These are phyloP conservation scores for Syncephalastrum monosporum DNA, from an alignment of 371 early-diverging fungal species.

Conservation along the genomic window DNA sequence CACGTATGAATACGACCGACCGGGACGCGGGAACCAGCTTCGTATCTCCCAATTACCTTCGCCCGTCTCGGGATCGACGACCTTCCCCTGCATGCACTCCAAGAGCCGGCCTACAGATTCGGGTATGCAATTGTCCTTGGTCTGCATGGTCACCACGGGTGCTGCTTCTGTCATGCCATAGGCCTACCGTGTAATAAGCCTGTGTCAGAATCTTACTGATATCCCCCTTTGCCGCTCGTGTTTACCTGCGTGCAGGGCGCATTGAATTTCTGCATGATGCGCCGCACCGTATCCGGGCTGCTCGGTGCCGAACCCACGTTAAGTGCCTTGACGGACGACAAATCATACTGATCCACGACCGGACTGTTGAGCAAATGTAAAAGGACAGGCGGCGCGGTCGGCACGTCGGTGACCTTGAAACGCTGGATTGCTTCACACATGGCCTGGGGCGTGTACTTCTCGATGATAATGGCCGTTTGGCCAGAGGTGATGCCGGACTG, in stretches of 20 bases:
- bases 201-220: too few relatives aligned
- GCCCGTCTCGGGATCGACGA: slow-evolving; percentile 55
- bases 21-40: too few relatives aligned
- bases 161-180: slow-evolving; percentile 75
- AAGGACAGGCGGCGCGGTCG: slow-evolving; percentile 74
- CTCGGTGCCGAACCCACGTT: slow-evolving; percentile 73
- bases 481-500: background rate
- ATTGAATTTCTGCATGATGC: too few relatives aligned
- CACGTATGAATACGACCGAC: too few relatives aligned
- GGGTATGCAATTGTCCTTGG: slow-evolving; percentile 7
- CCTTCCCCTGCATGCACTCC: slow-evolving; percentile 61
- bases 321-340: slow-evolving; percentile 50
- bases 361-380: slow-evolving; percentile 56
- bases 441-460: slow-evolving; percentile 2
- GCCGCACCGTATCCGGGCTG: too few relatives aligned
- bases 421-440: slow-evolving; percentile 49
- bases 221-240: too few relatives aligned
- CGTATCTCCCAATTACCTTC: slow-evolving; percentile 20
- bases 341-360: slow-evolving; percentile 56
- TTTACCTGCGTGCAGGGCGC: too few relatives aligned
- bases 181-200: slow-evolving; percentile 8
- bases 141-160: slow-evolving; percentile 18
- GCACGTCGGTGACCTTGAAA: slow-evolving; percentile 47
- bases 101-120: slow-evolving; percentile 73
- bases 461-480: background rate